Evolutionary conservation across 148 eudicot species (phyloP).

Genomic region (Camellia sinensis): DNA sequence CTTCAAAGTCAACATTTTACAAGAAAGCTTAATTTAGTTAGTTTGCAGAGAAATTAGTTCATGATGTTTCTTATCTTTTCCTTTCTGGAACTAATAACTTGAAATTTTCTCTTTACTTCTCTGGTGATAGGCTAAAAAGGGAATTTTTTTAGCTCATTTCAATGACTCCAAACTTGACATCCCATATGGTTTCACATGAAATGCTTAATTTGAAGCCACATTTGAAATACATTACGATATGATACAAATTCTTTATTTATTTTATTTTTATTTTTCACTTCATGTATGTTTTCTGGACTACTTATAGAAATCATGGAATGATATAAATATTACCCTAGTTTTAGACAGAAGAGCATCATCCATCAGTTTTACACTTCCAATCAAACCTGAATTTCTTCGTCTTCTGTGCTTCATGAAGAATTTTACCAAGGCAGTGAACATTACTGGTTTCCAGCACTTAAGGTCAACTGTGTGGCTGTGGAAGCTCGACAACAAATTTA

Average conservation of each 20-base stretch:
- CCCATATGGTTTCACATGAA: slow-evolving; percentile 17
- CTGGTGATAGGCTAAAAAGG: background rate
- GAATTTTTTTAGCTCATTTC: too few species aligned
- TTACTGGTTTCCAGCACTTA: background rate
- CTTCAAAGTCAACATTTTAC: too few species aligned
- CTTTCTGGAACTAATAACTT: background rate
- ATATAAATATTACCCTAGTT: background rate
- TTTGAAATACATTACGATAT: background rate
- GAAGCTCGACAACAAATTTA: slow-evolving; percentile 28
- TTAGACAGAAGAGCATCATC: background rate
- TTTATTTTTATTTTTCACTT: too few species aligned
- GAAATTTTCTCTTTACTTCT: background rate
- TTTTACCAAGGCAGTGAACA: slow-evolving; percentile 9
- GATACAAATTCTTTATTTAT: background rate
- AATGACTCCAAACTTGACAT: too few species aligned
- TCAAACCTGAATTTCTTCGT: background rate
- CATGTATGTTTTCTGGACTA: too few species aligned
- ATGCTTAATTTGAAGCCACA: background rate
- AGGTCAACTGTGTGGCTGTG: slow-evolving; percentile 17
- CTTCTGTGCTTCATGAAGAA: slow-evolving; percentile 16
- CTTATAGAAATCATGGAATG: background rate
- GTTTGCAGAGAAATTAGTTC: too few species aligned
- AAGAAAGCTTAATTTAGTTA: too few species aligned
- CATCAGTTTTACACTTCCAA: too few species aligned
- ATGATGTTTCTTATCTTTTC: too few species aligned